These are phyloP conservation scores for Aspergillus baeticus DNA, from an alignment of 495 filamentous ascomycete genomes.

Conservation along the genomic window DNA sequence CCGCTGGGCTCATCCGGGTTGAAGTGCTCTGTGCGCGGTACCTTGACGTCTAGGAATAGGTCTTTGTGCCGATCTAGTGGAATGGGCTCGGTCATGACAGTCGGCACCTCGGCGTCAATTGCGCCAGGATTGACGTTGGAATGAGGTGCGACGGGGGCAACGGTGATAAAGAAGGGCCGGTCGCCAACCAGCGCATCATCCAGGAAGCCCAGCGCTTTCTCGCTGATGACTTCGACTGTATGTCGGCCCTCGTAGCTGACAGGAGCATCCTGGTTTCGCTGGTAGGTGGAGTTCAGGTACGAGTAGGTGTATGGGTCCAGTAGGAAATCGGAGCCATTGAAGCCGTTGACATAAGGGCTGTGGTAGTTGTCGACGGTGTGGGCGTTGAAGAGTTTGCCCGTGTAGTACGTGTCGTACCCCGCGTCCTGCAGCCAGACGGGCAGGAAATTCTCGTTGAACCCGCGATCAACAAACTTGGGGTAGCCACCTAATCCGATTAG, in stretches of 20 bases:
- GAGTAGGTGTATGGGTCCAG: slow-evolving; percentile 64
- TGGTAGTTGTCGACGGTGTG: slow-evolving; percentile 54
- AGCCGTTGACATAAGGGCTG: slow-evolving; percentile 53
- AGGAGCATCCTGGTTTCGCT: slow-evolving; percentile 52
- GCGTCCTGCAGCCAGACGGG: slow-evolving; percentile 63
- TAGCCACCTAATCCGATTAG: slow-evolving; percentile 52
- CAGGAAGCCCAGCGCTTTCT: slow-evolving; percentile 57
- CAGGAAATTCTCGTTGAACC: slow-evolving; percentile 59
- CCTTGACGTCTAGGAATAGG: slow-evolving; percentile 36
- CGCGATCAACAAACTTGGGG: slow-evolving; percentile 60
- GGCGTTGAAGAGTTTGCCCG: slow-evolving; percentile 63
- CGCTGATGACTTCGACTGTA: slow-evolving; percentile 51
- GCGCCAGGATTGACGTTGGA: slow-evolving; percentile 48
- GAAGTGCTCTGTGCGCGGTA: slow-evolving; percentile 39
- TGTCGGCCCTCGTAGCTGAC: slow-evolving; percentile 50
- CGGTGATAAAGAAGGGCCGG: slow-evolving; percentile 65
- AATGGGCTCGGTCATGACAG: slow-evolving; percentile 51
- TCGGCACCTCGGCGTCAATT: slow-evolving; percentile 14
- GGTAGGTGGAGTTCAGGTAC: slow-evolving; percentile 58
- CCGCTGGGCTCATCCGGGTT: slow-evolving; percentile 57
- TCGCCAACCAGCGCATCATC: slow-evolving; percentile 54
- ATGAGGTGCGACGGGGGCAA: slow-evolving; percentile 69
- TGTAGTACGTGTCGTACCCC: slow-evolving; percentile 66
- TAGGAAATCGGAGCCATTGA: slow-evolving; percentile 52
- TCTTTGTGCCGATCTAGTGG: slow-evolving; percentile 39